Evolutionary conservation across 2,329 filamentous ascomycete genomes (phyloP).

Genomic region (Alternaria sp.): DNA sequence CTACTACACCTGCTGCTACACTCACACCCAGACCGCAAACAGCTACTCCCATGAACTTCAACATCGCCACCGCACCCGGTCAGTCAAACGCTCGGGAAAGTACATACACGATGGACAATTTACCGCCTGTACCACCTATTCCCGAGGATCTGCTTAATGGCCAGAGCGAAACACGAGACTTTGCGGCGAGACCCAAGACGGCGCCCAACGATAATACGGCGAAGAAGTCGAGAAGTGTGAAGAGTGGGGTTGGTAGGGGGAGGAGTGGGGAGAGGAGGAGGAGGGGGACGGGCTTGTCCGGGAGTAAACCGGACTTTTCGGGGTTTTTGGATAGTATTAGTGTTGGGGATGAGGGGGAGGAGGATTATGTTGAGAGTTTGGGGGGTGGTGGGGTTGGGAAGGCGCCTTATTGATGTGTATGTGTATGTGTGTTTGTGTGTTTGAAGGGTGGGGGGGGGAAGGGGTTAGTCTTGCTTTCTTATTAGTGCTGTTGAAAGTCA

Average conservation of each 20-base stretch:
- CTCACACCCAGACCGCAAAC: conserved; percentile 32
- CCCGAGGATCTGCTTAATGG: conserved; percentile 39
- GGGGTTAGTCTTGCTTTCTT: no score
- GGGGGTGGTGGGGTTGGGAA: conserved; percentile 31
- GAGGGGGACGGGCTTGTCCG: conserved; percentile 11
- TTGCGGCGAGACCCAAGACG: conserved; percentile 33
- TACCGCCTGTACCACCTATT: conserved; percentile 49
- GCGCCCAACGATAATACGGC: conserved; percentile 30
- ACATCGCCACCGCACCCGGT: neutral
- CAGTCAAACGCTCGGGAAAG: conserved; percentile 22
- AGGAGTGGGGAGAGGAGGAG: conserved; percentile 32
- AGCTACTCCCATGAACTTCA: conserved; percentile 14
- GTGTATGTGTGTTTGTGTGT: no score
- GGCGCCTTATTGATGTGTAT: conserved; percentile 40
- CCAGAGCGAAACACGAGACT: conserved; percentile 18
- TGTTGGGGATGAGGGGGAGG: conserved; percentile 32
- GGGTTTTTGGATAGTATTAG: conserved; percentile 50
- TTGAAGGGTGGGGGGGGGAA: conserved; percentile 13
- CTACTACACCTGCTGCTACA: conserved; percentile 35
- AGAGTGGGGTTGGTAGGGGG: conserved; percentile 32
- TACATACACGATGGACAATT: conserved; percentile 27
- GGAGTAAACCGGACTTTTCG: conserved; percentile 41
- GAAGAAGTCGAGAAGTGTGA: conserved; percentile 40
- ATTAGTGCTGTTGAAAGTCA: no score
- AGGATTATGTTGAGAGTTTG: conserved; percentile 22